These are phyloP conservation scores for Metschnikowia cubensis DNA, from an alignment of 805 yeast species.

Conservation along the genomic window DNA sequence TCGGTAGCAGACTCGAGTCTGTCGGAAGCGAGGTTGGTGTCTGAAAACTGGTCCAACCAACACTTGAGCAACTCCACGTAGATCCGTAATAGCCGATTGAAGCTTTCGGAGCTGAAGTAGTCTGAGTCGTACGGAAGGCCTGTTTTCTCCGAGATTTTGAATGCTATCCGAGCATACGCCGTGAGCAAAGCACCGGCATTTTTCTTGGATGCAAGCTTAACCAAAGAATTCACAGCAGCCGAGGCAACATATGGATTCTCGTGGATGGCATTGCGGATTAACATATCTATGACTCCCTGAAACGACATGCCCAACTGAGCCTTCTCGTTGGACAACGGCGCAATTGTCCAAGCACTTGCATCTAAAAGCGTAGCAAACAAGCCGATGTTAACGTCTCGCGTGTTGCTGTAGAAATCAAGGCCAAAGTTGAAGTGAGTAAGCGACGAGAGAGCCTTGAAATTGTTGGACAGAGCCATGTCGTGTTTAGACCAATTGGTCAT, in stretches of 20 bases:
- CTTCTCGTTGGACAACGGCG: conserved; percentile 25
- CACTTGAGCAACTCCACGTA: conserved; percentile 77
- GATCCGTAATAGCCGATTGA: conserved; percentile 55
- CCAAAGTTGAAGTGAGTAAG: conserved; percentile 39
- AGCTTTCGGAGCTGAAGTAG: conserved; percentile 58
- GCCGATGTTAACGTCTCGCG: conserved; percentile 45
- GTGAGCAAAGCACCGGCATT: conserved; percentile 70
- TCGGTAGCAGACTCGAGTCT: conserved; percentile 22
- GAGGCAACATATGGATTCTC: conserved; percentile 55
- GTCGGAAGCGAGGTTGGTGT: conserved; percentile 25
- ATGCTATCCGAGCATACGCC: conserved; percentile 73
- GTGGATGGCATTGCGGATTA: conserved; percentile 76
- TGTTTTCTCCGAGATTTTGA: conserved; percentile 73
- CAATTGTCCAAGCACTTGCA: conserved; percentile 62
- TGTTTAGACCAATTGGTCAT: conserved; percentile 31
- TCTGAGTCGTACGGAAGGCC: conserved; percentile 51
- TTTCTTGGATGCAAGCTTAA: conserved; percentile 59
- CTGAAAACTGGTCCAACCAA: conserved; percentile 68
- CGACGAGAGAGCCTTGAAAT: conserved; percentile 34
- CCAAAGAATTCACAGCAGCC: conserved; percentile 62
- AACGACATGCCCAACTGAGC: conserved; percentile 49
- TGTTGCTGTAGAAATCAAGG: conserved; percentile 32
- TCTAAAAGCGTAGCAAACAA: conserved; percentile 68
- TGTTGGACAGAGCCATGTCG: conserved; percentile 11
- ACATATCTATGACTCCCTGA: conserved; percentile 64